Conservation (phyloP, 139 green algal genomes). For the Micractinium conductrix region DNA sequence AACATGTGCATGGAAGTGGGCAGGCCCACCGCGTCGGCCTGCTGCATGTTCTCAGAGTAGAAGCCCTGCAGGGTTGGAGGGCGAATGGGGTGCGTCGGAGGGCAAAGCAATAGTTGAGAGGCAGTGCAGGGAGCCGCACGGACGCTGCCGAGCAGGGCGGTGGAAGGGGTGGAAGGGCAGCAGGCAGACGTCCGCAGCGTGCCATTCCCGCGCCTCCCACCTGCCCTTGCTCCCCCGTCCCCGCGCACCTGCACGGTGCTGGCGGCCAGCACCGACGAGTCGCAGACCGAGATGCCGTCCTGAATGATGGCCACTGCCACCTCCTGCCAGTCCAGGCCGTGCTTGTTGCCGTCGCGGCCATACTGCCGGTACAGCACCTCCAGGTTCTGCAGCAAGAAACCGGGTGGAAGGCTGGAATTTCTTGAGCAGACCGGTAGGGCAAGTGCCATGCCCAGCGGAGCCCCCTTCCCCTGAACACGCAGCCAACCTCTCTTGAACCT, state of each 20-base stretch:
- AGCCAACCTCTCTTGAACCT: neutral
- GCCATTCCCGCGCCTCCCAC: too few species aligned
- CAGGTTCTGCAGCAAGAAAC: constrained; percentile 44
- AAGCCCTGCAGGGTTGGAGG: constrained; percentile 35
- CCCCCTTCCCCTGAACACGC: neutral
- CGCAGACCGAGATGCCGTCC: constrained; percentile 37
- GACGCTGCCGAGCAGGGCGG: too few species aligned
- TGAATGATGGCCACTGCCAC: constrained; percentile 50
- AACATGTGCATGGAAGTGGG: constrained; percentile 49
- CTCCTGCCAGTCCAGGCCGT: constrained; percentile 56
- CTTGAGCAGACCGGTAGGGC: too few species aligned
- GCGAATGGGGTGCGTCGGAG: too few species aligned
- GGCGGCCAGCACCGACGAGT: constrained; percentile 38
- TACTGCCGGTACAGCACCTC: constrained; percentile 55
- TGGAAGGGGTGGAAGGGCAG: too few species aligned
- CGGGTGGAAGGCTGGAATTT: too few species aligned
- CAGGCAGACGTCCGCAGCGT: too few species aligned
- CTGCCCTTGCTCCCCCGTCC: neutral
- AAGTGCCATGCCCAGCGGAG: too few species aligned
- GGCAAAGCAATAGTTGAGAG: too few species aligned
- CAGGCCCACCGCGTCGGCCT: constrained; percentile 40
- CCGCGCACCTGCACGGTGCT: constrained; percentile 33
- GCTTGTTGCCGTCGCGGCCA: constrained; percentile 36
- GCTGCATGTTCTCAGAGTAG: constrained; percentile 45
- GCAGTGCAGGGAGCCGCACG: neutral